phyloP scores from a whole-genome alignment of 2,329 filamentous ascomycete genomes.

The Sphaerulina musiva region DNA sequence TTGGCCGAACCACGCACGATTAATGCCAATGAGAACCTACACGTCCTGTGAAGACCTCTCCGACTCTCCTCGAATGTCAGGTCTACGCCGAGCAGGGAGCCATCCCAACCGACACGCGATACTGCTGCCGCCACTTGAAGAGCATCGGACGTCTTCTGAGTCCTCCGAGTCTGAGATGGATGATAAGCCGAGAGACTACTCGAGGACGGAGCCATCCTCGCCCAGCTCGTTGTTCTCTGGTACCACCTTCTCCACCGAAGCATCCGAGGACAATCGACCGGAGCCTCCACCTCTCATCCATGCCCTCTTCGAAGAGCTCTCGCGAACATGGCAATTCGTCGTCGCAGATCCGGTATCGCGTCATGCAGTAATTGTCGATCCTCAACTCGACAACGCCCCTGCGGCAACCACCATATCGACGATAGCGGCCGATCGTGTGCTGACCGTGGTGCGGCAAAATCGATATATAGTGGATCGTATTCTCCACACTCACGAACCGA shows the following conservation, averaged over 20 bases:
- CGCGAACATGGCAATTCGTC: constrained; percentile 56
- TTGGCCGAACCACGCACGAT: constrained; percentile 1
- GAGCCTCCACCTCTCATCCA: constrained; percentile 24
- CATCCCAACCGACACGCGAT: constrained; percentile 8
- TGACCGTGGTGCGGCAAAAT: constrained; percentile 17
- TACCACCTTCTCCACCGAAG: constrained; percentile 9
- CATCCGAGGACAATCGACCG: constrained; percentile 9
- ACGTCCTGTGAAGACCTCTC: too few relatives aligned
- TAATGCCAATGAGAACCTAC: background rate
- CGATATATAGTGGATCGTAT: constrained; percentile 20
- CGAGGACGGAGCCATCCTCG: background rate
- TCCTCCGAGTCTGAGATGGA: constrained; percentile 5
- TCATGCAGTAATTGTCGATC: constrained; percentile 54
- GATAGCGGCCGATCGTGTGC: constrained; percentile 20
- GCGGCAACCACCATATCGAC: constrained; percentile 18
- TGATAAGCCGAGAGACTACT: background rate
- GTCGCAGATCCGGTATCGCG: constrained; percentile 49
- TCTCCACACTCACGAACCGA: constrained; percentile 21
- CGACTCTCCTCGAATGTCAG: background rate
- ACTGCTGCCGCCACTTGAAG: constrained; percentile 5
- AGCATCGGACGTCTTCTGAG: constrained; percentile 5
- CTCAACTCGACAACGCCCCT: constrained; percentile 53
- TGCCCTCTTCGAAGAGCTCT: constrained; percentile 35
- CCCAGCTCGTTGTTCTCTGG: constrained; percentile 13
- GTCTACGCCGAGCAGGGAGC: constrained; percentile 3